Evolutionary conservation across 2,329 filamentous ascomycete genomes (phyloP).

Genomic region (Aspergillus jensenii): DNA sequence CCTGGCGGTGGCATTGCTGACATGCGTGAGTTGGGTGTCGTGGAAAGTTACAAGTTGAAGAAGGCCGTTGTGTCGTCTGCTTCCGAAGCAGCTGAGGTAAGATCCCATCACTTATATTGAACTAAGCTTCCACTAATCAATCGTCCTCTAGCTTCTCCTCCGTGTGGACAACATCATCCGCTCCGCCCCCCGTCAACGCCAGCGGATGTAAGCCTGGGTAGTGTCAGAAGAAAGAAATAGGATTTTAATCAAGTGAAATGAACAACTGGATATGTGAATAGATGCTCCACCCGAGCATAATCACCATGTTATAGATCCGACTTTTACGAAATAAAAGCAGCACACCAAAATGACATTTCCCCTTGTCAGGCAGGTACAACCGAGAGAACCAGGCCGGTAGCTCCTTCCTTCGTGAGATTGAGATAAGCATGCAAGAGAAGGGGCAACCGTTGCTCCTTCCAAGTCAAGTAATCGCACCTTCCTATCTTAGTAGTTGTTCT

Average conservation of each 20-base stretch:
- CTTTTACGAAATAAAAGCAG: constrained; percentile 16
- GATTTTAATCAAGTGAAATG: constrained; percentile 6
- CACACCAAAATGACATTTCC: no score
- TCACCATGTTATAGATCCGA: constrained; percentile 18
- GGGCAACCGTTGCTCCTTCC: background rate
- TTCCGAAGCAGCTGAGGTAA: constrained; percentile 92
- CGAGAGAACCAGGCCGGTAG: background rate
- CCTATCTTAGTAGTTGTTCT: no score
- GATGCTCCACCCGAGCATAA: constrained; percentile 14
- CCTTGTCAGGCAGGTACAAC: no score
- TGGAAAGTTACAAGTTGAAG: constrained; percentile 99
- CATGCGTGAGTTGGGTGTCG: constrained; percentile 91
- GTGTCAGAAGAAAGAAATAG: background rate
- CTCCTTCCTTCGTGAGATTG: background rate
- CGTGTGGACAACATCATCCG: constrained; percentile 98
- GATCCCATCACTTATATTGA: constrained; percentile 28
- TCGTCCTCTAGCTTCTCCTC: constrained; percentile 66
- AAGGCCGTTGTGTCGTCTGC: constrained; percentile 95
- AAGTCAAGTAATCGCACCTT: no score
- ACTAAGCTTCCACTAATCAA: constrained; percentile 13
- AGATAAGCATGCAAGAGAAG: no score
- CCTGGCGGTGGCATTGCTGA: constrained; percentile 91
- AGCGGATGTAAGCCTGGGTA: constrained; percentile 62
- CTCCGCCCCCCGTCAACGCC: constrained; percentile 79
- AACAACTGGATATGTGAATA: constrained; percentile 13